Base-by-base conservation (phyloP, 345 rosid genomes). In the Gossypium mustelinum region DNA sequence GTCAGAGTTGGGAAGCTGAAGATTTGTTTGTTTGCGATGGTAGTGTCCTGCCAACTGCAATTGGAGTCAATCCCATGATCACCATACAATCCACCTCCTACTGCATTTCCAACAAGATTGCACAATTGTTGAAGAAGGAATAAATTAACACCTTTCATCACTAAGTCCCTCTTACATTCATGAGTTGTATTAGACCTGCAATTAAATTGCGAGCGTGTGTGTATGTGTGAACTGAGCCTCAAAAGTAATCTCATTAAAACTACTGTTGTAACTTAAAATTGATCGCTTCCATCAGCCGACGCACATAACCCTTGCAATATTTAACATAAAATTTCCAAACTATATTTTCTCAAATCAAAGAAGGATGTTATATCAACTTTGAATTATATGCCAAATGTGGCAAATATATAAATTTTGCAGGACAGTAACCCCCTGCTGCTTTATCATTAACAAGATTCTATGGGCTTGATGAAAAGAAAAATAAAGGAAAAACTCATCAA, bases 31-130 rank as follows among this genome's bases (percentile, higher is more conserved):
- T 76, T 0, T 79, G 86, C 48, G 88, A 86, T 41, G 87, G 78
- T 9, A 88, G 92, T 57, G 86, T 86, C 39, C 52, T 74, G 39
- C 77, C 77, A n/a, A 74, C 22, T 54, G 77, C 77, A 3, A 64
- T 74, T 54, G 89, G 92, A 8, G 75, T 86, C 39, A 88, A 88
- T 71, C 92, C 88, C 2, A 88, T 88, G 92, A 56, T 88, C 76
- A 88, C 89, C 47, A 73, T 82, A 17, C 77, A 85, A 80, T 79
- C 87, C 59, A 88, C 88, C 17, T 73, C 89, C 63, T 83, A 80
- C 68, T 86, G 86, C 82, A 82, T 86, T 47, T 83, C 92, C 76
- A 79, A 77, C 18, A 83, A 78, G 80, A 81, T 85, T 43, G 85
- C 81, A 9, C 51, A 65, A 17, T 41, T 51, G 2, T 47, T 78